These are phyloP conservation scores for Wallemia hederae DNA, from an alignment of 1,284 basidiomycete genomes.

Conservation along the genomic window DNA sequence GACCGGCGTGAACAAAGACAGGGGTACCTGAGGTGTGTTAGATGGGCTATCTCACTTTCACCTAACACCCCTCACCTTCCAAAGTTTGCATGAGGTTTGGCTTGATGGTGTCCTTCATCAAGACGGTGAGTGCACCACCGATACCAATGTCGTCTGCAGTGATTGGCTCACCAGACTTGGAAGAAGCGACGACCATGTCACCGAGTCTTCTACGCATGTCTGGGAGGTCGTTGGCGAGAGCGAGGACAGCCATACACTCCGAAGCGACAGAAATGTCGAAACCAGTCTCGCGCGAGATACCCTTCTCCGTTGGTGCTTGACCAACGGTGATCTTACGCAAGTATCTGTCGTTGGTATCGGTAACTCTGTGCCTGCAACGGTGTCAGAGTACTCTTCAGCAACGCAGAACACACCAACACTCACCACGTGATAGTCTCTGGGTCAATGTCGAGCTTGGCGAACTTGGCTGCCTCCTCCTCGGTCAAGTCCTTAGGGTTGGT, in stretches of 20 bases:
- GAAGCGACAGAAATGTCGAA: conserved; percentile 95
- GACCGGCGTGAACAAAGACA: conserved; percentile 94
- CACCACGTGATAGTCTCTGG: conserved; percentile 80
- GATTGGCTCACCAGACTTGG: conserved; percentile 64
- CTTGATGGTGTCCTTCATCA: conserved; percentile 98
- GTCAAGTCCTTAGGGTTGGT: conserved; percentile 75
- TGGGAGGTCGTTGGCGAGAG: conserved; percentile 53
- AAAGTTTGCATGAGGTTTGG: conserved; percentile 97
- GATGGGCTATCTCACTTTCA: not conserved
- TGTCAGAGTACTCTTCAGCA: not conserved
- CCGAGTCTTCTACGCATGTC: conserved; percentile 82
- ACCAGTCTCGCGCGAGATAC: conserved; percentile 58
- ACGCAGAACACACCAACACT: conserved; percentile 1
- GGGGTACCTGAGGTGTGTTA: conserved; percentile 42
- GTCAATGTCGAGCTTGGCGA: conserved; percentile 79
- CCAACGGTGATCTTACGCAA: conserved; percentile 82
- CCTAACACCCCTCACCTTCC: conserved; percentile 23
- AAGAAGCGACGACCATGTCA: conserved; percentile 87
- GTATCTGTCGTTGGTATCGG: conserved; percentile 93
- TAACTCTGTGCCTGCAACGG: conserved; percentile 71
- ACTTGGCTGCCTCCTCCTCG: conserved; percentile 64
- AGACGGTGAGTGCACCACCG: conserved; percentile 77
- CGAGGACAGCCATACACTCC: conserved; percentile 94
- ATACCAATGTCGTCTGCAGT: conserved; percentile 93
- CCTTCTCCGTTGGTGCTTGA: conserved; percentile 65